Base-by-base conservation (phyloP, 768 basidiomycete genomes). In the Tephrocybe sp. region DNA sequence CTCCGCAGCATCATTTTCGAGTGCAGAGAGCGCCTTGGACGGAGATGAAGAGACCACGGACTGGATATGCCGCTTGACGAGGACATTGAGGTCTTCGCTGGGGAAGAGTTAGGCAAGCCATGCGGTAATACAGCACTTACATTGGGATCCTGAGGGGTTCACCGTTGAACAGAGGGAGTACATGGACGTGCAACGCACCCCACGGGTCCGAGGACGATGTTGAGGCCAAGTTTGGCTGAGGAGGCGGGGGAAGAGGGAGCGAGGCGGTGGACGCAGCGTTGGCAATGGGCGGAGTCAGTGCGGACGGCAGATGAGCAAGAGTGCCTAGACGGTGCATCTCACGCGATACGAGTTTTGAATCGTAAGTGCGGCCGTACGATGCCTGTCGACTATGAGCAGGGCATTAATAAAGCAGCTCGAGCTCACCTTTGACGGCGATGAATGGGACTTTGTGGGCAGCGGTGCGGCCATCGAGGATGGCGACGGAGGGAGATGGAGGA, bases 111-210 rank as follows among this genome's bases (percentile, higher is more conserved):
- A 38, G 18, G 15, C 8, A 15, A 12, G 31, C 22, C 15, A 7
- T 13, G 49, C 9, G 24, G 1, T 42, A 37, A 15, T 7, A 35
- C 4, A 35, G 27, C 19, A 69, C 83, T 60, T 60, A 87, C 89
- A 98, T 92, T 19, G 92, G 87, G 44, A 87, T 79, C 52, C 85
- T 79, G 16, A 98, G 76, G 2, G 88, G 86, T 61, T 94, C 90
- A 28, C 92, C 89, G 44, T 95, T 95, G 73, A 98, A 98, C 4
- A 96, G 68, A 1, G 94, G 94, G 3, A 98, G 71, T 27, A 97
- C 87, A 63, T 92, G 84, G 26, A 95, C 84, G 65, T 94, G 90
- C 18, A 98, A 69, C 19, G 83, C 72, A 41, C 83, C 81, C 92
- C 92, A 96, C 18, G 36, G 36, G 16, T 37, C 36, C 6, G 36